Evolutionary conservation across 2,329 filamentous ascomycete species (phyloP).

Genomic region (Pyrenochaeta sp.): DNA sequence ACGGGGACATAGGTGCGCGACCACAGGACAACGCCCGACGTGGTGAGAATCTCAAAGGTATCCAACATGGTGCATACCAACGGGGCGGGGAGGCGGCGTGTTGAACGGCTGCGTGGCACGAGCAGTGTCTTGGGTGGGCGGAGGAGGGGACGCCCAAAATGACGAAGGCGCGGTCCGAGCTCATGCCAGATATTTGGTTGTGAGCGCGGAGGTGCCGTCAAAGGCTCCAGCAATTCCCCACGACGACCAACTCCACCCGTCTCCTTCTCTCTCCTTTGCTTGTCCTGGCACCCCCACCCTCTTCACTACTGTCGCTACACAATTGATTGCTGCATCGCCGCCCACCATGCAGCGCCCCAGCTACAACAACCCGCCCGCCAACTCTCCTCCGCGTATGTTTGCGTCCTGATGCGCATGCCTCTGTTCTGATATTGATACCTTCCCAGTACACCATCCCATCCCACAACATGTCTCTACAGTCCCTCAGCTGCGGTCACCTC

Average conservation of each 20-base stretch:
- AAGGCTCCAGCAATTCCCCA: too few relatives aligned
- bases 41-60: constrained; percentile 94
- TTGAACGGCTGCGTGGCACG: too few relatives aligned
- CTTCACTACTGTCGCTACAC: constrained; percentile 8
- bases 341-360: constrained; percentile 81
- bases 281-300: background rate
- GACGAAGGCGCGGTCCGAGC: too few relatives aligned
- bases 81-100: constrained; percentile 6
- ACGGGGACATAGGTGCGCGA: constrained; percentile 84
- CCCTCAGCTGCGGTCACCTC: constrained; percentile 92
- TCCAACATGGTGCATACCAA: constrained; percentile 75
- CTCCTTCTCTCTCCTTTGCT: background rate
- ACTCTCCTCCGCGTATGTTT: constrained; percentile 77
- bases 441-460: constrained; percentile 78
- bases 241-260: too few relatives aligned
- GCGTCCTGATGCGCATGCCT: background rate
- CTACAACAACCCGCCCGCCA: constrained; percentile 75
- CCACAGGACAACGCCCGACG: constrained; percentile 96
- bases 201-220: background rate
- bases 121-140: too few relatives aligned
- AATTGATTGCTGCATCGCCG: background rate
- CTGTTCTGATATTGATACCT: too few relatives aligned
- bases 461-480: constrained; percentile 98
- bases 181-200: too few relatives aligned
- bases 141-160: constrained; percentile 30